Evolutionary conservation across 768 basidiomycete species (phyloP).

Genomic region (Lactifluus volemus): DNA sequence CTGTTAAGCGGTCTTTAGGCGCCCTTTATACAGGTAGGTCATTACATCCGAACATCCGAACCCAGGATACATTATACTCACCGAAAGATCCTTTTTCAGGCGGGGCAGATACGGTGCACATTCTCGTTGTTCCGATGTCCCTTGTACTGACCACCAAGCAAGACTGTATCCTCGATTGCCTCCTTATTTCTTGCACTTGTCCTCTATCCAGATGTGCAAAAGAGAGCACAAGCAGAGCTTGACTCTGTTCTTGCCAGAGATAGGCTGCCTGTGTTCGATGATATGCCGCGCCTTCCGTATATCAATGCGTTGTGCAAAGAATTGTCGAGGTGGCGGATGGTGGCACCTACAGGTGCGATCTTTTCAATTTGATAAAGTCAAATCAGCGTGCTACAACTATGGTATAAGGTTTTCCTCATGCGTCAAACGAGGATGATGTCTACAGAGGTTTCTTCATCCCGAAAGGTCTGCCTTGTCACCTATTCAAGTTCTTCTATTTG

Average conservation of each 20-base stretch:
- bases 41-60: no score
- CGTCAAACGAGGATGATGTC: constrained; percentile 1
- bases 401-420: constrained; percentile 1
- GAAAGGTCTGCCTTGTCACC: constrained; percentile 4
- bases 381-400: neutral
- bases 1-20: neutral
- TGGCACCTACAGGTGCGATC: neutral
- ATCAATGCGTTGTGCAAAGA: constrained; percentile 12
- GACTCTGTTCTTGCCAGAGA: constrained; percentile 5
- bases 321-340: constrained; percentile 1
- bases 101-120: neutral
- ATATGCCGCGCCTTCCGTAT: constrained; percentile 4
- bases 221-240: constrained; percentile 8
- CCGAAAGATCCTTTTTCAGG: neutral
- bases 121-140: neutral
- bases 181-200: neutral
- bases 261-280: constrained; percentile 8
- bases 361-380: no score
- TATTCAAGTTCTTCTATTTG: neutral
- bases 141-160: neutral
- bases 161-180: neutral
- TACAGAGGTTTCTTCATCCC: constrained; percentile 9
- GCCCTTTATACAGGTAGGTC: neutral
- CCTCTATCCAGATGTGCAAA: constrained; percentile 8
- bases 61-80: neutral